These are phyloP conservation scores for Mycena citricolor DNA, from an alignment of 1,284 basidiomycete species.

Conservation along the genomic window DNA sequence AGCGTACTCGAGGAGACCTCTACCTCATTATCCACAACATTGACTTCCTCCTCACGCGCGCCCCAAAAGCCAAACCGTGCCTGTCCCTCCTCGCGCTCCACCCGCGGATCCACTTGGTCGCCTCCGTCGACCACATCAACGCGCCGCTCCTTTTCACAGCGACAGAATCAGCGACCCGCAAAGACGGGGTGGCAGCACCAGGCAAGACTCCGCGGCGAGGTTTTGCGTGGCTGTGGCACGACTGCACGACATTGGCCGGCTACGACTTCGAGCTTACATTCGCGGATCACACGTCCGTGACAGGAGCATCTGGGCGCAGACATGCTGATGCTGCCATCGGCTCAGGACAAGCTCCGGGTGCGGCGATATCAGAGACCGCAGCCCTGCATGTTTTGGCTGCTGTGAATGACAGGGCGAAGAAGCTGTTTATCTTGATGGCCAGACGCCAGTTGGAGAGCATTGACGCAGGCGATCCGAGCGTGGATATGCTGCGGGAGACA, in stretches of 20 bases:
- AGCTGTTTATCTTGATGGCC: slow-evolving; percentile 71
- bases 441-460: slow-evolving; percentile 63
- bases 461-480: slow-evolving; percentile 29
- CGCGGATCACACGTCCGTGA: slow-evolving; percentile 62
- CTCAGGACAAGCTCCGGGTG: slow-evolving; percentile 33
- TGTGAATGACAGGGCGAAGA: slow-evolving; percentile 84
- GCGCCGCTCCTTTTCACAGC: slow-evolving; percentile 76
- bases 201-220: slow-evolving; percentile 46
- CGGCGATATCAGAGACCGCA: slow-evolving; percentile 74
- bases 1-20: slow-evolving; percentile 42
- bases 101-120: slow-evolving; percentile 74
- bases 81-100: slow-evolving; percentile 71
- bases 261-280: slow-evolving; percentile 79
- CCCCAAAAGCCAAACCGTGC: slow-evolving; percentile 56
- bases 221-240: slow-evolving; percentile 87
- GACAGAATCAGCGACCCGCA: slow-evolving; percentile 56
- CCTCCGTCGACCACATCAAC: slow-evolving; percentile 84
- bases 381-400: slow-evolving; percentile 82
- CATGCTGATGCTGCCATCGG: slow-evolving; percentile 35
- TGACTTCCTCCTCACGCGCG: slow-evolving; percentile 72
- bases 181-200: slow-evolving; percentile 32
- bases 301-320: slow-evolving; percentile 46
- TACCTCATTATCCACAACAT: slow-evolving; percentile 88
- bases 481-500: slow-evolving; percentile 37
- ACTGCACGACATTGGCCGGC: slow-evolving; percentile 77